These are phyloP conservation scores for Komagataella mondaviorum DNA, from an alignment of 805 yeast species.

Conservation along the genomic window DNA sequence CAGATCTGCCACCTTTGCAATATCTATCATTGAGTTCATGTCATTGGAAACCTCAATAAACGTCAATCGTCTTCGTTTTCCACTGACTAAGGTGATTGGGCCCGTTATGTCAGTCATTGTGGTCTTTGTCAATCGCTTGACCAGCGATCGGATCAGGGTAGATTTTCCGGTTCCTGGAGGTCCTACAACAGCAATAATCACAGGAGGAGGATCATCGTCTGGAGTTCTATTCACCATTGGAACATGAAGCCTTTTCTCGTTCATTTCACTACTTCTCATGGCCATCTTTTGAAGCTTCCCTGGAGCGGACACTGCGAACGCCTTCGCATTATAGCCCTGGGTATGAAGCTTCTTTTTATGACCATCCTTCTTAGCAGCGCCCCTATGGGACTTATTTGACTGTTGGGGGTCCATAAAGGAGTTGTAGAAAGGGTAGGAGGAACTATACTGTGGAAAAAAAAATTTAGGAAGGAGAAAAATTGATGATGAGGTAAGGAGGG, in stretches of 20 bases:
- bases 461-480: background rate
- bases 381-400: constrained; percentile 75
- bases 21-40: constrained; percentile 88
- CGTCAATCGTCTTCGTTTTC: constrained; percentile 84
- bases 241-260: constrained; percentile 80
- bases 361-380: constrained; percentile 21
- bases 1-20: constrained; percentile 90
- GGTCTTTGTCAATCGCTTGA: constrained; percentile 79
- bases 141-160: constrained; percentile 79
- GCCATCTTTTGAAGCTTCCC: constrained; percentile 79
- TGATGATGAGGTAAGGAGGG: background rate
- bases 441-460: background rate
- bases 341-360: constrained; percentile 73
- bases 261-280: constrained; percentile 67
- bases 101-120: constrained; percentile 81
- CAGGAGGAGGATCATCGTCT: constrained; percentile 95
- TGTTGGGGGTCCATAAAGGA: constrained; percentile 26
- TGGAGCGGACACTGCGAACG: constrained; percentile 75
- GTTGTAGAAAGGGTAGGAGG: background rate
- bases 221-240: constrained; percentile 98
- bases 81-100: constrained; percentile 93
- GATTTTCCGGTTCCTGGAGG: constrained; percentile 99
- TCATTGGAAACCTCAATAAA: constrained; percentile 90
- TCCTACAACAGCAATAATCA: constrained; percentile 92
- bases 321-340: constrained; percentile 76